These are phyloP conservation scores for Phyllosticta capitalensis DNA, from an alignment of 2,329 filamentous ascomycete genomes.

Conservation along the genomic window DNA sequence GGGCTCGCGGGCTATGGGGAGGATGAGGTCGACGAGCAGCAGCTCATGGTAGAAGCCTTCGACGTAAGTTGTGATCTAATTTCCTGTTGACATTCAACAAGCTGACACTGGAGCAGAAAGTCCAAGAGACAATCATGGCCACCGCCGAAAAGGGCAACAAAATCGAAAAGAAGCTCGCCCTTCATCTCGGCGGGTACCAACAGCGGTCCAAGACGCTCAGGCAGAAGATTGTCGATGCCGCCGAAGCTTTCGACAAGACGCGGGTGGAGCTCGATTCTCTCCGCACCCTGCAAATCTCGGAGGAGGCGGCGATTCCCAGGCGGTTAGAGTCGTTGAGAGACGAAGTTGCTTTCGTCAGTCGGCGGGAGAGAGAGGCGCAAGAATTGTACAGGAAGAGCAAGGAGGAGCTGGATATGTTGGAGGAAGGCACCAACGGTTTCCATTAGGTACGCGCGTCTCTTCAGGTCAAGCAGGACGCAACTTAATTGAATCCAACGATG, in stretches of 20 bases:
- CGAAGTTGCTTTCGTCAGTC: slow-evolving; percentile 73
- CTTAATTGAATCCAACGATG: no score
- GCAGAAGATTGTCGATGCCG: slow-evolving; percentile 68
- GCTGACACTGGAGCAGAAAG: slow-evolving; percentile 37
- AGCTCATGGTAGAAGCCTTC: slow-evolving; percentile 61
- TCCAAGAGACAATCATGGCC: slow-evolving; percentile 63
- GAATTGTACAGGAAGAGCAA: slow-evolving; percentile 67
- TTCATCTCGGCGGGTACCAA: slow-evolving; percentile 85
- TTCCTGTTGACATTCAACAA: background rate
- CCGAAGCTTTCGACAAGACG: slow-evolving; percentile 64
- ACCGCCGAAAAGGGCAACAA: slow-evolving; percentile 75
- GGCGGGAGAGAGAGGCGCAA: slow-evolving; percentile 81
- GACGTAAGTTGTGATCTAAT: slow-evolving; percentile 45
- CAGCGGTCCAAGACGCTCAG: slow-evolving; percentile 72
- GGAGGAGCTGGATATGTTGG: slow-evolving; percentile 64
- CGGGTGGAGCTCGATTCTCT: slow-evolving; percentile 63
- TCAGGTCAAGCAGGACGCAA: no score
- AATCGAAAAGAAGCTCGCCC: slow-evolving; percentile 82
- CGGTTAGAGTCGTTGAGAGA: slow-evolving; percentile 66
- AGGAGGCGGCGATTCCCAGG: slow-evolving; percentile 64
- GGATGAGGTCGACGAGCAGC: slow-evolving; percentile 60
- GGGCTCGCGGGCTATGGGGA: slow-evolving; percentile 73
- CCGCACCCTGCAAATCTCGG: slow-evolving; percentile 64
- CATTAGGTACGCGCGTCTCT: slow-evolving; percentile 13
- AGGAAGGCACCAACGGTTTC: slow-evolving; percentile 27